phyloP scores from a whole-genome alignment of 768 basidiomycete species.

The Auriculariales sp. region DNA sequence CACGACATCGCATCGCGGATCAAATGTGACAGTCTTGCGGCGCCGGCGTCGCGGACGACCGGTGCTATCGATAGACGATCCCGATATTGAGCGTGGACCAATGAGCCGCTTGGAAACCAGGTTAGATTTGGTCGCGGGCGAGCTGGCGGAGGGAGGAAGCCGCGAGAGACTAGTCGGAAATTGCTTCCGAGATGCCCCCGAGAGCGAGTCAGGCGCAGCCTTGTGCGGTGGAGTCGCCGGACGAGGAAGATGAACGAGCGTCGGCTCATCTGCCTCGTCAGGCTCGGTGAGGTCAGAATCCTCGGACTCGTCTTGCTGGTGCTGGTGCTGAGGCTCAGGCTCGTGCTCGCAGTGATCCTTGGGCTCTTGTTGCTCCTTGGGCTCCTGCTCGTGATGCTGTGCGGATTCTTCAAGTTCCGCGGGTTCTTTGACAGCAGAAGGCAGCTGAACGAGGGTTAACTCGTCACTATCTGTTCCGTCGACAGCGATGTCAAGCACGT shows the following conservation, averaged over 20 bases:
- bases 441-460: too few species aligned
- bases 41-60: conserved; percentile 20
- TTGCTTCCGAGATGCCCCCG: background rate
- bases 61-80: conserved; percentile 3
- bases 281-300: background rate
- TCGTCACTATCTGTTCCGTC: too few species aligned
- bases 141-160: conserved; percentile 15
- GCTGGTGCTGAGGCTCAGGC: background rate
- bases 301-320: background rate
- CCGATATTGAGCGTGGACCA: conserved; percentile 43
- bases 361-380: background rate
- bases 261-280: conserved; percentile 2
- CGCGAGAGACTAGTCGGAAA: conserved; percentile 8
- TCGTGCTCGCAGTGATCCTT: background rate
- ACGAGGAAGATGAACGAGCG: conserved; percentile 6
- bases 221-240: background rate
- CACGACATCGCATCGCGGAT: conserved; percentile 67
- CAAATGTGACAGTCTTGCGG: conserved; percentile 67
- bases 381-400: background rate
- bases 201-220: background rate
- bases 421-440: too few species aligned
- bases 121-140: conserved; percentile 44
- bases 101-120: conserved; percentile 61
- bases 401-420: too few species aligned
- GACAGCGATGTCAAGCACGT: too few species aligned